A percentile compares a stretch with the other conserved stretches of the same genome.
Conservation (phyloP, 768 basidiomycete genomes). For the Phylloporus sp. region DNA sequence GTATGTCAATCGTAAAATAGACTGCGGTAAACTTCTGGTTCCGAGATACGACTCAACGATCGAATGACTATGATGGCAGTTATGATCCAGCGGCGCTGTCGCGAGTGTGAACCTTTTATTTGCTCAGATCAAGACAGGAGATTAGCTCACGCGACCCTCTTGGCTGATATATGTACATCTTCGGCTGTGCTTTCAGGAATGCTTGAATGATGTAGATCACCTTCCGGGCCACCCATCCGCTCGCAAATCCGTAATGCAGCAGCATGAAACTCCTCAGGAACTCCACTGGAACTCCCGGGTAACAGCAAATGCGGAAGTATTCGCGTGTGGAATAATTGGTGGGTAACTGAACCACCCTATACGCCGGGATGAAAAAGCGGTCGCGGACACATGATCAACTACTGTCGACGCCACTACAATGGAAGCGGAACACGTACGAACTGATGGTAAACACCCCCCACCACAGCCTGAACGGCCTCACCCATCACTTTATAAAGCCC, state of each 20-base stretch:
- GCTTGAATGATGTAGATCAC: constrained; percentile 8
- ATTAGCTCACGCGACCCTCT: constrained; percentile 22
- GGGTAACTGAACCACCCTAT: constrained; percentile 32
- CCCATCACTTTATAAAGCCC: constrained; percentile 78
- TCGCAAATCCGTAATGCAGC: constrained; percentile 25
- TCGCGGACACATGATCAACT: not conserved
- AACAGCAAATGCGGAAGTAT: constrained; percentile 31
- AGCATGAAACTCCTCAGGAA: constrained; percentile 30
- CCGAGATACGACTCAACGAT: constrained; percentile 5
- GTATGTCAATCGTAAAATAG: constrained; percentile 11
- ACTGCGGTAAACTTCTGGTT: constrained; percentile 4
- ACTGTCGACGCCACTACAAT: constrained; percentile 10
- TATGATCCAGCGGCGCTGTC: constrained; percentile 18
- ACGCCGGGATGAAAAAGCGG: constrained; percentile 1
- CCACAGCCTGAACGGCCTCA: constrained; percentile 66
- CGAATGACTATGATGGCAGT: not conserved
- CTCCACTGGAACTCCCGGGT: constrained; percentile 22
- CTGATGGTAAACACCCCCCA: constrained; percentile 76
- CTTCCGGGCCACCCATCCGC: constrained; percentile 28
- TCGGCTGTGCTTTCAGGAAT: not conserved
- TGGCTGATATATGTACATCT: constrained; percentile 6
- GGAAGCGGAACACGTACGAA: constrained; percentile 50
- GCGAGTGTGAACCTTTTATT: constrained; percentile 1
- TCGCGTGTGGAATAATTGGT: constrained; percentile 33
- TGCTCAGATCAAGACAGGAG: not conserved